Conservation (phyloP, 768 basidiomycete genomes). For the Dictyophora rubrovolvata region DNA sequence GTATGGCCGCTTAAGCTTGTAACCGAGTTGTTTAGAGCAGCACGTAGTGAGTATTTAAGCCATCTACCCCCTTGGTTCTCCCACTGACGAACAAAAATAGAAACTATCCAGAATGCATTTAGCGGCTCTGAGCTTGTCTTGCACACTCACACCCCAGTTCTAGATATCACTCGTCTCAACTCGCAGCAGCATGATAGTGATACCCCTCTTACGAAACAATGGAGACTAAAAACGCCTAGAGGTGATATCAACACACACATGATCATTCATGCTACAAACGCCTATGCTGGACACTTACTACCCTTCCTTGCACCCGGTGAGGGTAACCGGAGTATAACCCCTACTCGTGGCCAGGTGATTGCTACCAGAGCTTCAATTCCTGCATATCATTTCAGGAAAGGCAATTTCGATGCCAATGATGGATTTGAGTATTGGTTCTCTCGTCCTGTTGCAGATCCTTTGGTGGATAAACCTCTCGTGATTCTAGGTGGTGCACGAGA, state of each 20-base stretch:
- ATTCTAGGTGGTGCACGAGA: conserved; percentile 67
- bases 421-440: conserved; percentile 78
- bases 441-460: conserved; percentile 31
- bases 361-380: conserved; percentile 33
- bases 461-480: conserved; percentile 36
- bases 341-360: conserved; percentile 62
- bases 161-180: conserved; percentile 25
- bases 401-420: conserved; percentile 38
- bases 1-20: conserved; percentile 80
- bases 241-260: conserved; percentile 50
- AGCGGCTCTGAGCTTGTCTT: conserved; percentile 35
- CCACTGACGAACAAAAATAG: neutral
- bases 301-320: conserved; percentile 37
- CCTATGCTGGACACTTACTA: conserved; percentile 68
- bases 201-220: conserved; percentile 25
- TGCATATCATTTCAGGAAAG: conserved; percentile 29
- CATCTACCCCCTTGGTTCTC: neutral
- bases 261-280: conserved; percentile 84
- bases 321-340: conserved; percentile 48
- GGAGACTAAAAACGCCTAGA: conserved; percentile 55
- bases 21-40: conserved; percentile 45
- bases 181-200: neutral
- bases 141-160: conserved; percentile 69
- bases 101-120: conserved; percentile 15
- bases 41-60: conserved; percentile 13